Percentiles rank a stretch among this genome's conserved stretches.
Conservation (phyloP, 768 basidiomycete species). For the Tricholoma flavovirens region DNA sequence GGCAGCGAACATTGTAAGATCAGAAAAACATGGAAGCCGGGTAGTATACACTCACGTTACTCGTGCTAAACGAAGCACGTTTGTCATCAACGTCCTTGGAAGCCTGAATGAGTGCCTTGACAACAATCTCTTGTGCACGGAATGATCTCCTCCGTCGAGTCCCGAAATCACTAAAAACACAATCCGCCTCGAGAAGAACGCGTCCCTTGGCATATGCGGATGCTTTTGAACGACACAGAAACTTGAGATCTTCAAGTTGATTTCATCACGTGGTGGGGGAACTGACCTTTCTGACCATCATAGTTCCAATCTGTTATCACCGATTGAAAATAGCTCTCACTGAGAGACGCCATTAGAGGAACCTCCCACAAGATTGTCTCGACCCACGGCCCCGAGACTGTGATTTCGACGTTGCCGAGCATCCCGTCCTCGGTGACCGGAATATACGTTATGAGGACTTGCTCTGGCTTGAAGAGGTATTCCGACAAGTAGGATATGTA, state of each 20-base stretch:
- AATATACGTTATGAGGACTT: conserved; percentile 61
- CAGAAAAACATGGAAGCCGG: not conserved
- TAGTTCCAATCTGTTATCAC: conserved; percentile 80
- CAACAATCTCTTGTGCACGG: conserved; percentile 69
- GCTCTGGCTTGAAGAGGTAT: conserved; percentile 70
- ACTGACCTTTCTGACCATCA: conserved; percentile 70
- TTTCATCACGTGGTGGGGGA: conserved; percentile 2
- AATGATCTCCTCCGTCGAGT: conserved; percentile 77
- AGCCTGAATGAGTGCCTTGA: conserved; percentile 65
- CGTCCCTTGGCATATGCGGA: conserved; percentile 68
- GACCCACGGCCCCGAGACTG: conserved; percentile 65
- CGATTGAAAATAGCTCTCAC: conserved; percentile 80
- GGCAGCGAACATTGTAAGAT: conserved; percentile 2
- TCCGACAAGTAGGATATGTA: conserved; percentile 75
- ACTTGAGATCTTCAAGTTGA: not conserved
- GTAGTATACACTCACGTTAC: conserved; percentile 70
- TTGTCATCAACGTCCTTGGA: conserved; percentile 37
- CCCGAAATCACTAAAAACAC: conserved; percentile 81
- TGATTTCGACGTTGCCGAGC: conserved; percentile 66
- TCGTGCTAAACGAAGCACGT: conserved; percentile 75
- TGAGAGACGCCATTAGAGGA: conserved; percentile 87
- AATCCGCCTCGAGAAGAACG: conserved; percentile 55
- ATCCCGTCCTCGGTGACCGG: conserved; percentile 46
- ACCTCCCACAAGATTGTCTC: conserved; percentile 96
- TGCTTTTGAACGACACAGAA: conserved; percentile 39